Evolutionary conservation across 331 rosid species (phyloP), one percentile per base, ranked within the genome.

Genomic region (Quercus lobata): DNA sequence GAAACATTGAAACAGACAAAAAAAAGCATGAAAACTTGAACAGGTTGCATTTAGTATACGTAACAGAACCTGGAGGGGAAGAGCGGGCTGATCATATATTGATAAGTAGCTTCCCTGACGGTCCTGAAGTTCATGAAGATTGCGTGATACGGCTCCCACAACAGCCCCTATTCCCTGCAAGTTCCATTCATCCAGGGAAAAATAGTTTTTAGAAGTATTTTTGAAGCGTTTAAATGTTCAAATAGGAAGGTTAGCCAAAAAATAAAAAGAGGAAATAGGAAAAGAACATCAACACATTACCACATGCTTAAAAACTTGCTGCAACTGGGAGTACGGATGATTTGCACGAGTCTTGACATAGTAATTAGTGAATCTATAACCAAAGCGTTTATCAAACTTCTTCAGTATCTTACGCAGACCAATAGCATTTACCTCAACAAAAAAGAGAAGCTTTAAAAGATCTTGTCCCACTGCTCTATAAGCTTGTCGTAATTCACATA

Each of bases 291-390:
- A 74, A 82, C 76, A 86, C 62, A 86, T 86, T 93, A 96, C 99
- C 98, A 93, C 99, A 84, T 96, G 98, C 89, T 93, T 96, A 87
- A 90, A 93, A 76, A 96, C 99, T 96, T 96, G 98, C 83, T 93
- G 99, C 80, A 96, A 91, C 87, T 91, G 97, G 19, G 99, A 96
- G 87, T 91, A 96, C 22, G 99, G 99, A 83, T 96, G 98, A 84
- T 96, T 89, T 32, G 99, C 96, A 25, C 99, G 98, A 66, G 99
- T 96, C 83, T 88, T 89, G 76, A 96, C 97, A 80, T 93, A 96
- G 81, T 93, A 90, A 79, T 96, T 92, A 2, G 99, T 93, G 86
- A 96, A 93, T 80, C 90, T 87, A 77, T 87, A 90, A 73, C 99
- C 91, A 75, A 96, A 90, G 77, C 97, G 99, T 77, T 96, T 96